Evolutionary conservation across 805 yeast genomes (phyloP), one percentile per base, ranked within the genome.

Genomic region (Ogataea nitratoaversa): DNA sequence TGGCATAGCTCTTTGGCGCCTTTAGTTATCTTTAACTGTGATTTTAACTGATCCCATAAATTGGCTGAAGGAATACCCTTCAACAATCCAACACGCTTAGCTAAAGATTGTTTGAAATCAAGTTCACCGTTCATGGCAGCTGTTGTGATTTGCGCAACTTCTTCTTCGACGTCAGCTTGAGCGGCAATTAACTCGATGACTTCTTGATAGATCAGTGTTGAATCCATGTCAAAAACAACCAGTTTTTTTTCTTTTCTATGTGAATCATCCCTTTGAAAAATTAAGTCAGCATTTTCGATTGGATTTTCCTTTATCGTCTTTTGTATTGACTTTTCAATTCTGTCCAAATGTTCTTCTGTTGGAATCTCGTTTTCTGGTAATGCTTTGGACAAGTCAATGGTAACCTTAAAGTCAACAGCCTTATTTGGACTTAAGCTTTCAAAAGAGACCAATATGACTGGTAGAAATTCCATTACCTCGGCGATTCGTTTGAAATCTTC

Each of bases 41-140:
- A 60, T 59, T 86, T 82, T 52, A 93, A 71, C 36, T 82, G 85
- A 17, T 79, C 87, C 83, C 95, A 93, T 30, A 93, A 73, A 14
- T 72, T 65, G 7, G 74, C 65, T 8, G 87, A 74, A 38, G 83
- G 78, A 19, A 91, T 82, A 4, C 99, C 99, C 57, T 79, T 79
- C 46, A 93, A 70, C n/a, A 93, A 69, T 17, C 66, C 63, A 8
- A 88, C 97, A 41, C 99, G 75, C 57, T 78, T 78, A 1, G 70
- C 69, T 35, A 93, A 67, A 0, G 96, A 86, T 50, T 84, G 86
- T 46, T 76, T 79, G 70, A 93, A 93, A 59, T 93, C 98, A 16
- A 93, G 68, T 57, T 91, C 96, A 20, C 97, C 97, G 53, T 91
- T 90, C 99, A 93, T 93, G 17, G 99, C 98, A 19, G 87, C 72